These are phyloP conservation scores for Lentinula edodes DNA, from an alignment of 768 basidiomycete genomes.

Conservation along the genomic window DNA sequence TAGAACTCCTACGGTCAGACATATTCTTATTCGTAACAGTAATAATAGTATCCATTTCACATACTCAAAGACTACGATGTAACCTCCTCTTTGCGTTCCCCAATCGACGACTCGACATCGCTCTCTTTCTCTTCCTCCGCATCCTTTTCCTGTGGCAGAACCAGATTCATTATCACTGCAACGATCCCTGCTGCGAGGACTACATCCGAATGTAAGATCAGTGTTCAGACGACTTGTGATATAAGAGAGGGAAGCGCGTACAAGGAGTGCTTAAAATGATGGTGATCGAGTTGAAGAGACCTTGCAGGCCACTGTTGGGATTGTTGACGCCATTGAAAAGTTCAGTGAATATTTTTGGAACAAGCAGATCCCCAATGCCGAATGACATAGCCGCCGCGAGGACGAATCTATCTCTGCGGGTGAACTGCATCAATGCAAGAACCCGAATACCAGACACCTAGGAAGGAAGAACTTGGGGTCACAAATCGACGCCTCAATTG, in stretches of 20 bases:
- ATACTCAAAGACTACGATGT: too few relatives aligned
- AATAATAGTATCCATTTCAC: too few relatives aligned
- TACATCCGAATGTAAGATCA: not conserved
- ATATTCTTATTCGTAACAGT: too few relatives aligned
- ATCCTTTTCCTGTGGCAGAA: constrained; percentile 38
- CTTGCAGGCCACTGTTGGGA: constrained; percentile 53
- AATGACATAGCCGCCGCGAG: constrained; percentile 65
- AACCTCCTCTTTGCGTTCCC: not conserved
- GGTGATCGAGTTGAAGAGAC: constrained; percentile 72
- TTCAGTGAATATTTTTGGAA: constrained; percentile 58
- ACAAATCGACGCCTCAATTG: too few relatives aligned
- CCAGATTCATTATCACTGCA: constrained; percentile 51
- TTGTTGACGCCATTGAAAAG: constrained; percentile 59
- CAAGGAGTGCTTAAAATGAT: constrained; percentile 81
- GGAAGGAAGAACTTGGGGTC: not conserved
- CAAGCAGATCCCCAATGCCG: constrained; percentile 67
- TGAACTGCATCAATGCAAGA: constrained; percentile 52
- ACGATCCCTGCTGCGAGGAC: constrained; percentile 56
- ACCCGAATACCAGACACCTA: constrained; percentile 59
- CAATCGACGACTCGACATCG: not conserved
- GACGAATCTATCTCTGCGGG: constrained; percentile 62
- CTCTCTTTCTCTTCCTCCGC: not conserved
- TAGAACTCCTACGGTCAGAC: too few relatives aligned
- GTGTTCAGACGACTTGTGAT: not conserved
- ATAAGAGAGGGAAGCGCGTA: constrained; percentile 29